These are phyloP conservation scores for Phalaenopsis hybrid DNA, from an alignment of 116 monocot species.

Conservation along the genomic window DNA sequence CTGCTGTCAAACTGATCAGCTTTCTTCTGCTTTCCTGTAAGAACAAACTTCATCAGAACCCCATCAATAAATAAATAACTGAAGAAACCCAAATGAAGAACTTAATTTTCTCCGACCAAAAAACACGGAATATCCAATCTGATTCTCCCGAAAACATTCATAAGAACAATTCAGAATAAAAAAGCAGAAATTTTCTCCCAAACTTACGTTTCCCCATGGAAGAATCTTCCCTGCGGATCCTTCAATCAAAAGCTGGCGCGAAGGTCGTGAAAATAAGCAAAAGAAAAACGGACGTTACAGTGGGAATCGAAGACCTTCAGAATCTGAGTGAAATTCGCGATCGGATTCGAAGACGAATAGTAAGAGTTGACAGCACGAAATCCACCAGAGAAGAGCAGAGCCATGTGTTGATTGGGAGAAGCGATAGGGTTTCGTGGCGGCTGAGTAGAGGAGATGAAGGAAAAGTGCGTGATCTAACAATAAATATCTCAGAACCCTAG, in stretches of 20 bases:
- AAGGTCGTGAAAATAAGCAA: background rate
- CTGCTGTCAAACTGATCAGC: constrained; percentile 40
- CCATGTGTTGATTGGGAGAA: constrained; percentile 1
- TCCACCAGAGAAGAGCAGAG: constrained; percentile 2
- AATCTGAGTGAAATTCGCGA: background rate
- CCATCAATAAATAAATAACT: background rate
- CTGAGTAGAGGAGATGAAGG: background rate
- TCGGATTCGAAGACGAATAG: background rate
- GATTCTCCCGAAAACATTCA: background rate
- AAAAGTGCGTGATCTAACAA: too few relatives aligned
- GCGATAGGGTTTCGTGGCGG: background rate
- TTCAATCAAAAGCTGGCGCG: constrained; percentile 3
- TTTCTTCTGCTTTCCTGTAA: constrained; percentile 36
- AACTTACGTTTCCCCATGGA: constrained; percentile 9
- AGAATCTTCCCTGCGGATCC: background rate
- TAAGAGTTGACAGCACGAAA: background rate
- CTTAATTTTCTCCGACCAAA: background rate
- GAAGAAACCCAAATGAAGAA: background rate
- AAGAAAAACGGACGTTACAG: background rate
- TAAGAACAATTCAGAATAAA: background rate
- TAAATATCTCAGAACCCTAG: background rate
- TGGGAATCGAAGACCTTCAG: background rate
- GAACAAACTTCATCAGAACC: background rate
- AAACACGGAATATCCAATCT: background rate
- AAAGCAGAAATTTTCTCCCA: background rate